phyloP scores from a whole-genome alignment of 345 rosid species.

The Eucalyptus grandis region DNA sequence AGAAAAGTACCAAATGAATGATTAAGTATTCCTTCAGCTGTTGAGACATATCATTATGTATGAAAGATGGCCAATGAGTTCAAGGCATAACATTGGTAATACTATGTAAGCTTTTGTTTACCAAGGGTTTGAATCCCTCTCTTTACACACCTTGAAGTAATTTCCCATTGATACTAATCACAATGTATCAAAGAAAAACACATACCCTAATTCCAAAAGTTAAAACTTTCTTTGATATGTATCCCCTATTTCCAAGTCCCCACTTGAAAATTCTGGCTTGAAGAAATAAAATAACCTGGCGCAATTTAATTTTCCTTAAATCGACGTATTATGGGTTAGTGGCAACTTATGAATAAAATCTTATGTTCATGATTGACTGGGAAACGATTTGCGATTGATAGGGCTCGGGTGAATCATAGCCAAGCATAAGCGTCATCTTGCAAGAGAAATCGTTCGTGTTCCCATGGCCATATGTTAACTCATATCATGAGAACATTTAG shows the following conservation, averaged over 20 bases:
- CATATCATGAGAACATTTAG: background rate
- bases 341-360: background rate
- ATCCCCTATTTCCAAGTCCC: background rate
- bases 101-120: no score
- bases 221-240: no score
- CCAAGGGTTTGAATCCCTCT: no score
- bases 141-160: no score
- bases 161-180: no score
- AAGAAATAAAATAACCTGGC: background rate
- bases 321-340: background rate
- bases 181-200: no score
- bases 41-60: no score
- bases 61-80: no score
- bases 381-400: background rate
- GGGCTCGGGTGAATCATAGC: background rate
- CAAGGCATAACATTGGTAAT: no score
- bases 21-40: no score
- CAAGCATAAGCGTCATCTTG: background rate
- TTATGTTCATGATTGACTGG: background rate
- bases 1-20: no score
- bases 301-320: background rate
- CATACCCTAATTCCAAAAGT: no score
- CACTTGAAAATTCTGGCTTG: fast-evolving
- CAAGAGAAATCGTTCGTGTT: background rate
- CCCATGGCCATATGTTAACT: background rate